Conservation (phyloP, 345 rosid species). For the Heritiera littoralis region DNA sequence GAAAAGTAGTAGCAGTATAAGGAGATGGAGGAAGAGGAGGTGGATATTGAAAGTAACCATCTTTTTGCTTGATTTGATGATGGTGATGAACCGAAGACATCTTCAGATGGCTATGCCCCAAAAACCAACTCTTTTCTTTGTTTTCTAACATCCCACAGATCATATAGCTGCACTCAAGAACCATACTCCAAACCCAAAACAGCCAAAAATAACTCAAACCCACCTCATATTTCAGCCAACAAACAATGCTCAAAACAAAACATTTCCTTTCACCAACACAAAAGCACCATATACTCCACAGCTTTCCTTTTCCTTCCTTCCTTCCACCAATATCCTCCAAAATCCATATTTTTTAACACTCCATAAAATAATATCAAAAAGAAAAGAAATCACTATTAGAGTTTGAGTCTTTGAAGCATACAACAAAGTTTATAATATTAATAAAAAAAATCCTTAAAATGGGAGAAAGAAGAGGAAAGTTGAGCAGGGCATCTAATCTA, state of each 20-base stretch:
- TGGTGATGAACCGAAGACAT: conserved; percentile 49
- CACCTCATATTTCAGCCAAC: conserved; percentile 13
- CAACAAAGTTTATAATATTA: neutral
- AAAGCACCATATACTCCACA: conserved; percentile 7
- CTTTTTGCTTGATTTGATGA: conserved; percentile 48
- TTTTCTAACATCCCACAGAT: conserved; percentile 39
- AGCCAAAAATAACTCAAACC: conserved; percentile 10
- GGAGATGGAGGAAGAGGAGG: conserved; percentile 40
- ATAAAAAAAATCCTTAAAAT: neutral
- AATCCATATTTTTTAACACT: neutral
- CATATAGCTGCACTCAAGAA: conserved; percentile 31
- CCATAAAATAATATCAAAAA: neutral
- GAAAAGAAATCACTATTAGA: neutral
- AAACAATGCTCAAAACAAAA: conserved; percentile 14
- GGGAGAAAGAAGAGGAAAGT: conserved; percentile 34
- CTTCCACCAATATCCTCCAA: neutral
- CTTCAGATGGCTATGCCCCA: conserved; percentile 41
- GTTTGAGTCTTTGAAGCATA: conserved; percentile 9
- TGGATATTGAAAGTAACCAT: conserved; percentile 53
- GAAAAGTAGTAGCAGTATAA: conserved; percentile 32
- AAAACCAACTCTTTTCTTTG: conserved; percentile 28
- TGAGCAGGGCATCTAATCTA: conserved; percentile 21
- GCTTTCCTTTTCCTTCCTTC: conserved; percentile 14
- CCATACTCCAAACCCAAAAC: conserved; percentile 19
- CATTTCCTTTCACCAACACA: conserved; percentile 5